Evolutionary conservation across 345 rosid genomes (phyloP).

Genomic region (Aethionema arabicum): DNA sequence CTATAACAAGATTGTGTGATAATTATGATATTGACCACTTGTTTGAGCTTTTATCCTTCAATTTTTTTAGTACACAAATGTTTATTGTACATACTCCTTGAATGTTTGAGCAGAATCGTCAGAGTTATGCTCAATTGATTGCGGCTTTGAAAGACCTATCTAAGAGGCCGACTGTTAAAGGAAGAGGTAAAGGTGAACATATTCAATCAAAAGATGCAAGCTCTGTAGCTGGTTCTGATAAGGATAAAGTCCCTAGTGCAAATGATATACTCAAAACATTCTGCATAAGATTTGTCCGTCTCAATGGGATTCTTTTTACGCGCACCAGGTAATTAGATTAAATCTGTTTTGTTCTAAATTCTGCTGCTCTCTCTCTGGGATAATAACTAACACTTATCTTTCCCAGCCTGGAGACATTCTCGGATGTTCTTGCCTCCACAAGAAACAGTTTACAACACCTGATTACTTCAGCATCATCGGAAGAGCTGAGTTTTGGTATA

Average conservation of each 20-base stretch:
- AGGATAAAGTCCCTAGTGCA: constrained; percentile 45
- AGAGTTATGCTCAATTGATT: constrained; percentile 56
- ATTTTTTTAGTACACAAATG: not conserved
- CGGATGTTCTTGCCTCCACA: constrained; percentile 64
- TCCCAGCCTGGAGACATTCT: constrained; percentile 85
- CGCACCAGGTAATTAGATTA: constrained; percentile 64
- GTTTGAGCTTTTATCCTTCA: not conserved
- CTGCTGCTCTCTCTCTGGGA: constrained; percentile 7
- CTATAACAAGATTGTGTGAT: constrained; percentile 4
- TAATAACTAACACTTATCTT: constrained; percentile 25
- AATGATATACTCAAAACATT: constrained; percentile 59
- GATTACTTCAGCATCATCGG: constrained; percentile 62
- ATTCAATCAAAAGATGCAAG: constrained; percentile 48
- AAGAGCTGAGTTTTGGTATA: constrained; percentile 63
- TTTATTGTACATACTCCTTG: not conserved
- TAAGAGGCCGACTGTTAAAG: constrained; percentile 44
- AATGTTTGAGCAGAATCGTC: constrained; percentile 60
- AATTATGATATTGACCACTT: constrained; percentile 17
- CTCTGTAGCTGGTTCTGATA: constrained; percentile 44
- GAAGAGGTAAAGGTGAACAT: constrained; percentile 63
- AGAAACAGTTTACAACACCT: constrained; percentile 63
- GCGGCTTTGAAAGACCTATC: constrained; percentile 51
- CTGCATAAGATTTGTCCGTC: constrained; percentile 77
- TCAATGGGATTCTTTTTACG: constrained; percentile 94
- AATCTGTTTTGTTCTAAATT: constrained; percentile 5